Evolutionary conservation across 768 basidiomycete genomes (phyloP), one percentile per base, ranked within the genome.

Genomic region (Gloeopeniophorella convolvens): DNA sequence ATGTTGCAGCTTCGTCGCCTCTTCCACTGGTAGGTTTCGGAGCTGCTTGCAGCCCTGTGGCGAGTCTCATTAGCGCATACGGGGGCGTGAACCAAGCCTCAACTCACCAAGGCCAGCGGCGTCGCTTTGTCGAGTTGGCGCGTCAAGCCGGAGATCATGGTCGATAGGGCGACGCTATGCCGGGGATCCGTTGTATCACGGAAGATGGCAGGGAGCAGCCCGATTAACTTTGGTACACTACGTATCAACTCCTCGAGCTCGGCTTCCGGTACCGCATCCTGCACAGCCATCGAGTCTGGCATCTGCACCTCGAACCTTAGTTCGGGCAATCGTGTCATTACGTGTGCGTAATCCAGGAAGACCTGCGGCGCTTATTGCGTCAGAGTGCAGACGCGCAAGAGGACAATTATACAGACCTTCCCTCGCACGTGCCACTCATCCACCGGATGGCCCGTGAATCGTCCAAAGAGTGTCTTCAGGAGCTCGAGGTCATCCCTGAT

Each of bases 361-460:
- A 75, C 70, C 87, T 89, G 53, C 12, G 21, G 23, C 26, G 20
- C 6, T 18, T 21, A 48, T 47, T 34, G 13, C 23, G 10, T 56
- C 10, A 45, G 21, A 35, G 2, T 20, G 9, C 12, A 18, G 30
- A 16, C 13, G 32, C n/a, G 31, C 21, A 5, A 18, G 12, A 50
- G 55, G n/a, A 24, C 39, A 24, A 41, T 57, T 28, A 18, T 21
- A 32, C 45, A 16, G 26, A 44, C 91, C 77, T 93, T 85, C 44
- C 94, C 94, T 30, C 86, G 82, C 30, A 79, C 73, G 59, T 83
- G 75, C 94, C 94, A 96, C 8, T 80, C 80, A 35, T 79, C 79
- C 9, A 94, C 75, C 2, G 70, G 63, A 32, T 73, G 72, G 10
- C 74, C 76, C 20, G 70, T 71, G 57, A 98, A 82, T 8, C 74